Evolutionary conservation across 2,329 filamentous ascomycete species (phyloP), one percentile per base, ranked within the genome.

Genomic region (Scorias spongiosa): DNA sequence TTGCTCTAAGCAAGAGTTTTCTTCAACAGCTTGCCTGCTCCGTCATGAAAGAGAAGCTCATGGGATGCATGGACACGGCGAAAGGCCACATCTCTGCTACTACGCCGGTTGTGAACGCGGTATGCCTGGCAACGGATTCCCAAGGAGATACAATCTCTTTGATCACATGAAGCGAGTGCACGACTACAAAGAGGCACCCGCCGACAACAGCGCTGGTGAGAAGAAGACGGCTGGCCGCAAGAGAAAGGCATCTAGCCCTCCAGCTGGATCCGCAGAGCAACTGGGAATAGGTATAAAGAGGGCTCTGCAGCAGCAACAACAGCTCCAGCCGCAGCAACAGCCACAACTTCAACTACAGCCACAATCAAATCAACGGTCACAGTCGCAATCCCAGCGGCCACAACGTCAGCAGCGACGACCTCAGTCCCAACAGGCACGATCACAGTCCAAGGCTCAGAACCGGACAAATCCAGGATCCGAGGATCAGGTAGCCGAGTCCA

Each of bases 141-240:
- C 88, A 32, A 81, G 89, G 55, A 81, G 88, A 56, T 96, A 91
- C 85, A 96, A 96, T 66, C 75, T 94, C 43, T 80, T 83, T 63
- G 89, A 96, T 66, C 89, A 96, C 72, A 95, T 95, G 88, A 85
- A 86, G 67, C 81, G 89, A 49, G 88, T 95, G 7, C 89, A 96
- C 56, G 74, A 76, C 51, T 76, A 74, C 56, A 69, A 57, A 49
- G 56, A 57, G 29, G 20, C 34, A 11, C 32, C 47, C 11, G 11
- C 39, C 17, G 38, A 20, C 11, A 50, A 48, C 37, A 42, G 40
- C 10, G 38, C 47, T 12, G 42, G 37, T 39, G 44, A 44, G 12
- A 50, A 47, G 45, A 55, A 56, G 43, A 37, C 47, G 2, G 47
- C 44, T 11, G 49, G 53, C 28, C 51, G 56, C 29, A 58, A 58